phyloP scores from a whole-genome alignment of 192 early-diverging fungal genomes.

The Podila clonocystis region DNA sequence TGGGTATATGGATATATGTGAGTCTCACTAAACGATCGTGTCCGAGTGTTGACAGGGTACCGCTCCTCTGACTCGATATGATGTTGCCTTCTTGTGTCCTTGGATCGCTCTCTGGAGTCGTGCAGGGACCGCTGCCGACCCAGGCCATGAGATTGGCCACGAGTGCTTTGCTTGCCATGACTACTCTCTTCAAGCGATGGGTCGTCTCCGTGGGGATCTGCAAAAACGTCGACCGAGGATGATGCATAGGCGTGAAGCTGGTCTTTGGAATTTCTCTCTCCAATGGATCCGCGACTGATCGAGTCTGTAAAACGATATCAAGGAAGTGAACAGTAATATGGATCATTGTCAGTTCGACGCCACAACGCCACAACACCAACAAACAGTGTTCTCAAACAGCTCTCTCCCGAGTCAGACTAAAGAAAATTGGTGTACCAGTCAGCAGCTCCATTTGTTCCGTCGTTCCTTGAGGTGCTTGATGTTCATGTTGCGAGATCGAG shows the following conservation, averaged over 20 bases:
- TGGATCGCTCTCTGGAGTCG: constrained; percentile 5
- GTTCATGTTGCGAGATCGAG: neutral
- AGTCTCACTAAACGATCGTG: constrained; percentile 44
- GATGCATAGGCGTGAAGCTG: too few relatives aligned
- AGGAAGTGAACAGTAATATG: too few relatives aligned
- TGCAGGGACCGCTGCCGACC: constrained; percentile 38
- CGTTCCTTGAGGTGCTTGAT: neutral
- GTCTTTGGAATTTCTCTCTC: too few relatives aligned
- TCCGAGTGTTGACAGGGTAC: constrained; percentile 4
- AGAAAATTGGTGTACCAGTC: constrained; percentile 2
- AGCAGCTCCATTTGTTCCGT: neutral
- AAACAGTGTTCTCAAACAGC: neutral
- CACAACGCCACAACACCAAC: too few relatives aligned
- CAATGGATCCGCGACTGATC: too few relatives aligned
- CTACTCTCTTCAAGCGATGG: neutral
- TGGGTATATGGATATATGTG: constrained; percentile 32
- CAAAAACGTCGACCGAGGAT: neutral
- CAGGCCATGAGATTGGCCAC: constrained; percentile 2
- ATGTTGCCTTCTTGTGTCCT: neutral
- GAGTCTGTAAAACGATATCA: too few relatives aligned
- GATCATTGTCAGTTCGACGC: too few relatives aligned
- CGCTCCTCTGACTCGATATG: constrained; percentile 1
- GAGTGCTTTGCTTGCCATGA: neutral
- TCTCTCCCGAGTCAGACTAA: neutral
- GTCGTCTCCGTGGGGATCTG: neutral